Evolutionary conservation across 2,329 filamentous ascomycete species (phyloP).

Genomic region (Aspergillus pseudoviridinutans): DNA sequence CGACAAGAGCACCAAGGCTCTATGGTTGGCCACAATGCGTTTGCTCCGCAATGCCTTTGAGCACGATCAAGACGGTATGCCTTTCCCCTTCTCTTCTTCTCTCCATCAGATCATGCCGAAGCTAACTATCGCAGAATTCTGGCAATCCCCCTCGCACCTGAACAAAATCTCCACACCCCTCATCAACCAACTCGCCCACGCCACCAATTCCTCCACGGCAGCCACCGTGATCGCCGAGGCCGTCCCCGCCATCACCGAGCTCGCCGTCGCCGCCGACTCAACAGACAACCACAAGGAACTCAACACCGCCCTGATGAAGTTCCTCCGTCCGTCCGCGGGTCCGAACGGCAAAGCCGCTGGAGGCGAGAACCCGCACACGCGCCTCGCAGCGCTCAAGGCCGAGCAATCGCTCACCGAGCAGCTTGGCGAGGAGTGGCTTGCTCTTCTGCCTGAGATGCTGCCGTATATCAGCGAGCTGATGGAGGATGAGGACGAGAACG

Average conservation of each 20-base stretch:
- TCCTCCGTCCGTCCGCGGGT: slow-evolving; percentile 59
- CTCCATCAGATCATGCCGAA: not conserved
- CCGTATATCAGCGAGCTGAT: slow-evolving; percentile 93
- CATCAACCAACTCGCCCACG: slow-evolving; percentile 60
- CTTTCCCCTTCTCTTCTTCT: not conserved
- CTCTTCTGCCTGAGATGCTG: slow-evolving; percentile 88
- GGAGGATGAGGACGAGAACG: slow-evolving; percentile 91
- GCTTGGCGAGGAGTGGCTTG: slow-evolving; percentile 90
- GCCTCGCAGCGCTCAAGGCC: slow-evolving; percentile 76
- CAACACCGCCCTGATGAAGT: slow-evolving; percentile 72
- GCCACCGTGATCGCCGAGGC: slow-evolving; percentile 53
- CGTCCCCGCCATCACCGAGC: slow-evolving; percentile 71
- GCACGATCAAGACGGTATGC: slow-evolving; percentile 74
- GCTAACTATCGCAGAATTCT: slow-evolving; percentile 60
- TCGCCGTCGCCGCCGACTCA: slow-evolving; percentile 76
- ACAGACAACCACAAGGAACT: slow-evolving; percentile 88
- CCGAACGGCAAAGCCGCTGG: slow-evolving; percentile 24
- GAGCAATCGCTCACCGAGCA: slow-evolving; percentile 75
- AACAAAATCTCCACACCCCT: slow-evolving; percentile 66
- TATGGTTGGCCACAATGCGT: slow-evolving; percentile 67
- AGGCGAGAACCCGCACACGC: slow-evolving; percentile 63
- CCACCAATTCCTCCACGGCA: slow-evolving; percentile 34
- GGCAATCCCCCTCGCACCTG: slow-evolving; percentile 89
- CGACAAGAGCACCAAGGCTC: slow-evolving; percentile 50
- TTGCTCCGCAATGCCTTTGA: slow-evolving; percentile 74